Evolutionary conservation across 768 basidiomycete species (phyloP).

Genomic region (Lyophyllum shimeji): DNA sequence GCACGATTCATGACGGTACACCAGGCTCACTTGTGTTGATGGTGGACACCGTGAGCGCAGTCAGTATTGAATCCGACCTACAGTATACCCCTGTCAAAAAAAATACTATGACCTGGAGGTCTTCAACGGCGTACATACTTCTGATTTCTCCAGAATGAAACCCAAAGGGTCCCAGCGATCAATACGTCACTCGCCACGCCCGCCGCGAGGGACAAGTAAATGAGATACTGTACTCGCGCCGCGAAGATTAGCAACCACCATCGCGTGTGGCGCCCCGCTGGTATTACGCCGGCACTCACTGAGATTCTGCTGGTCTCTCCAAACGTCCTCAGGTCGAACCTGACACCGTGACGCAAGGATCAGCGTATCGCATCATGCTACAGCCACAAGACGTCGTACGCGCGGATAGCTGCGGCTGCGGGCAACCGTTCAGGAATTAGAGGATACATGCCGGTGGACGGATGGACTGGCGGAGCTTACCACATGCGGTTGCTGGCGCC

Average conservation of each 20-base stretch:
- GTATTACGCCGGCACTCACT: not conserved
- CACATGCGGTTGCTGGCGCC: constrained; percentile 2
- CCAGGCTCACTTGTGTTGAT: constrained; percentile 4
- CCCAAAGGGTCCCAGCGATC: constrained; percentile 1
- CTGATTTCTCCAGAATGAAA: not conserved
- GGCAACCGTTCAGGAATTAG: no score
- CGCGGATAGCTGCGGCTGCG: constrained; percentile 5
- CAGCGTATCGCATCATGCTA: not conserved
- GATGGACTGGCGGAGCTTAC: not conserved
- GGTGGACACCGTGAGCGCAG: not conserved
- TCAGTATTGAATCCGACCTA: constrained; percentile 10
- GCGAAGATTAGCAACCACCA: not conserved
- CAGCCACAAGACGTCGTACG: not conserved
- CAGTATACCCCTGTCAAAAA: no score
- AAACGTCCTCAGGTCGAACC: constrained; percentile 1
- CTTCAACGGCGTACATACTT: not conserved
- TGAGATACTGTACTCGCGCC: not conserved
- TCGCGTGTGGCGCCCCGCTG: no score
- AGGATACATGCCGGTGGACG: no score
- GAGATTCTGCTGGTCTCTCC: constrained; percentile 1
- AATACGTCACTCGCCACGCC: constrained; percentile 2
- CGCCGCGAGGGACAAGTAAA: constrained; percentile 5
- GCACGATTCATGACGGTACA: not conserved
- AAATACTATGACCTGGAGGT: not conserved
- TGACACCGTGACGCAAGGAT: not conserved